Conservation (phyloP, 768 basidiomycete species). For the Russula sp. region DNA sequence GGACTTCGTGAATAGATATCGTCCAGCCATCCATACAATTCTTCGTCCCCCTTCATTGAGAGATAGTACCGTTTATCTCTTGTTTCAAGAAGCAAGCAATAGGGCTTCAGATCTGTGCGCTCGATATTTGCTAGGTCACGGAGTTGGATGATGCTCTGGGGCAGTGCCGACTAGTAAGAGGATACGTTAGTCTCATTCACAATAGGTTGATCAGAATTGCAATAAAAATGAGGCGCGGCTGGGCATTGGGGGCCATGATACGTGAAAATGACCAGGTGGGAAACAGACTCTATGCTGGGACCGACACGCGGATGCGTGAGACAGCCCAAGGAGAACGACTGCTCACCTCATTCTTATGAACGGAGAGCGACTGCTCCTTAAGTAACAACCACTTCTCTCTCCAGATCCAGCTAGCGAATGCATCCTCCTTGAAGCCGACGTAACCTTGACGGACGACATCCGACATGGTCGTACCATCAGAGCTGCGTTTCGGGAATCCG, state of each 20-base stretch:
- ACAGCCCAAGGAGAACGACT: not conserved
- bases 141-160: conserved; percentile 56
- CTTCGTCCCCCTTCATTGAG: conserved; percentile 87
- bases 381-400: conserved; percentile 85
- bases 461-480: conserved; percentile 29
- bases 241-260: not conserved
- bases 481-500: conserved; percentile 60
- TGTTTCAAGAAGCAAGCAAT: conserved; percentile 82
- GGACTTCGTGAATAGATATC: conserved; percentile 91
- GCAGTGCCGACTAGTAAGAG: conserved; percentile 38
- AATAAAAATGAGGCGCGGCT: not conserved
- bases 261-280: not conserved
- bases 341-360: conserved; percentile 91
- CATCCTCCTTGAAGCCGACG: conserved; percentile 90
- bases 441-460: conserved; percentile 61
- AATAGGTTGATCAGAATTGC: not conserved
- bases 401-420: conserved; percentile 88
- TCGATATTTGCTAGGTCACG: conserved; percentile 82
- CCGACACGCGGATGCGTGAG: not conserved
- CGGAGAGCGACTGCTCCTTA: conserved; percentile 65
- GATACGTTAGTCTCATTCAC: not conserved
- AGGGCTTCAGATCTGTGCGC: conserved; percentile 90
- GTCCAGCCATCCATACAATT: conserved; percentile 98
- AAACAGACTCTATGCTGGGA: not conserved
- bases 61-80: conserved; percentile 77